Base-by-base conservation (phyloP, 2,329 filamentous ascomycete genomes). In the Paecilomyces sp. region DNA sequence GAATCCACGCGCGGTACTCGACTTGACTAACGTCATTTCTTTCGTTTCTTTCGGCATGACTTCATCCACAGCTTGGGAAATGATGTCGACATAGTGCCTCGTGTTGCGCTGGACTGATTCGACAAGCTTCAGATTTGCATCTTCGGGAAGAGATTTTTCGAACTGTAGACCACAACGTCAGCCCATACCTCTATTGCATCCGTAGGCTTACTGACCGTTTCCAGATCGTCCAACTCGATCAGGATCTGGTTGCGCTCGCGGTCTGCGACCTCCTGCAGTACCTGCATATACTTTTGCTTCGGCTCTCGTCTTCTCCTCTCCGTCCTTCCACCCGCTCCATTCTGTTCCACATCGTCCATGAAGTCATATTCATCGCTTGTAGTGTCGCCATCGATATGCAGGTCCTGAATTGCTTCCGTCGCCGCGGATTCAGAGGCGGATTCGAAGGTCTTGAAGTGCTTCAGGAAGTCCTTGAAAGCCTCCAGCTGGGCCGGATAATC, bases 321-420 rank as follows among this genome's bases (percentile, higher is more conserved):
- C 55, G 83, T 77, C 64, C 79, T 68, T 57, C 76, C 80, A 24
- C 69, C 69, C 62, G 74, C 72, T 28, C 72, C 71, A 47, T 70
- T 68, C 61, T 80, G 85, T 63, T 90, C 88, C 62, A 86, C 84
- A 67, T 92, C 89, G 72, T 96, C 91, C 86, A 96, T 91, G 71
- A 95, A 90, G 70, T 97, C 92, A 74, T 96, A 91, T 69, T 96
- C 91, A 70, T 96, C 92, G 75, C 88, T 92, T 51, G 90, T 83
- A 67, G 89, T 89, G 76, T 95, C 89, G 70, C 91, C 92, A 73
- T 92, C 89, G 64, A 99, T 89, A 70, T 89, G 89, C 68, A 99
- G 86, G 66, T 88, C 87, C 67, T 91, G 87, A 55, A 99, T 83
- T 53, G 92, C 92, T 72, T 92, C 88, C 47, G 90, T 87, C 66